Conservation (phyloP, 768 basidiomycete genomes). For the Boletus subcaerulescens region DNA sequence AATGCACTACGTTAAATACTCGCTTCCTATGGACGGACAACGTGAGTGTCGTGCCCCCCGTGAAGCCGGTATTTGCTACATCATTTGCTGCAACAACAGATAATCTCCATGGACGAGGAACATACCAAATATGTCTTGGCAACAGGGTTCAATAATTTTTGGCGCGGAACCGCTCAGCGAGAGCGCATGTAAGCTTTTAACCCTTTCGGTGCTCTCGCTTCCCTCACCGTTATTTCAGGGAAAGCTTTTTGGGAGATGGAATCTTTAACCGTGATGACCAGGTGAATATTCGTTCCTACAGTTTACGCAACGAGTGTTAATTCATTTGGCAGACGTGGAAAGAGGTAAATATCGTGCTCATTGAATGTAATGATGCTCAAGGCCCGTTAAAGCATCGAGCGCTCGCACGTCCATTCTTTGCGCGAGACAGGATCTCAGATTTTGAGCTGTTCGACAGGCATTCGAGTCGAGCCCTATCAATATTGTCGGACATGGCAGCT, state of each 20-base stretch:
- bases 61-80: not conserved
- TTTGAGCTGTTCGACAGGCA: conserved; percentile 66
- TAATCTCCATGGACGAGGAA: conserved; percentile 72
- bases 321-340: conserved; percentile 51
- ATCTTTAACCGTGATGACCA: conserved; percentile 79
- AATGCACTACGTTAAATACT: conserved; percentile 66
- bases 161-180: conserved; percentile 61
- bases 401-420: conserved; percentile 71
- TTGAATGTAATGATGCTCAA: conserved; percentile 2
- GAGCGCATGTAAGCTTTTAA: conserved; percentile 54
- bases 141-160: conserved; percentile 65
- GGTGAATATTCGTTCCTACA: conserved; percentile 33
- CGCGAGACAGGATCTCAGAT: conserved; percentile 67
- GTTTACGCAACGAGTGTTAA: conserved; percentile 1
- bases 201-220: not conserved
- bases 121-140: conserved; percentile 63
- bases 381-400: conserved; percentile 50
- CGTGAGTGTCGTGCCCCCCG: conserved; percentile 39
- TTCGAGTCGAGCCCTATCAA: conserved; percentile 43
- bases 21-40: conserved; percentile 68
- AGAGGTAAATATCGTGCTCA: conserved; percentile 39
- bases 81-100: conserved; percentile 35
- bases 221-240: conserved; percentile 28
- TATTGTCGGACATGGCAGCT: conserved; percentile 42
- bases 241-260: conserved; percentile 63